Base-by-base conservation (phyloP, 331 rosid species). In the Acacia pycnantha region DNA sequence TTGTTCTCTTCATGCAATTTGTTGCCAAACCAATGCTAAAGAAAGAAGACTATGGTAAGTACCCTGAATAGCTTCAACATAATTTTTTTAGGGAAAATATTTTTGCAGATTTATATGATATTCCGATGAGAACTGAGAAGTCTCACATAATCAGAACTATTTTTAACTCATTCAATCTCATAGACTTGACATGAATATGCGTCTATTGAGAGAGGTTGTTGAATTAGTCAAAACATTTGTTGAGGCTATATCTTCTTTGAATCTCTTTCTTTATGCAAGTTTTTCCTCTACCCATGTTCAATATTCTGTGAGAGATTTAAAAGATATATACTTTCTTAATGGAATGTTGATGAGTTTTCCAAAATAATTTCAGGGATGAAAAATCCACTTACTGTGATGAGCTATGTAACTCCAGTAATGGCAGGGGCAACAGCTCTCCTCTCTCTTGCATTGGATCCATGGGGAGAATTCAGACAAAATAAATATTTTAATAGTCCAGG, bases 361-460 rank as follows among this genome's bases (percentile, higher is more conserved):
- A 77, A 50, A 77, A 87, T 85, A 77, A 62, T 79, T 81, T 64
- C 90, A 96, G 99, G 99, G 80, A 86, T 96, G 90, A 94, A 90
- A 87, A 92, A 96, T 88, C 99, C 99, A 6, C 91, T 96, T 84
- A 86, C 94, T 77, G 78, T 96, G 90, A 96, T 96, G 99, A 96
- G 99, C 91, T 82, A 89, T 79, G 94, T 96, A 86, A 82, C 97
- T 80, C 99, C 99, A 71, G 94, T 94, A 85, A 96, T 96, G 99
- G 89, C 99, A 27, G 76, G 84, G 47, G 88, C 88, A 79, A 94
- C 99, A 58, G 93, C 91, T 41, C 68, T 96, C 76, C 94, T 94
- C 67, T 96, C 99, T 37, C 84, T 94, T 77, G 85, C 90, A 33
- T 87, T 92, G 82, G 99, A 96, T 86, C 99, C 99, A 8, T 96